A percentile compares a stretch with the other conserved stretches of the same genome.
phyloP scores from a whole-genome alignment of 768 basidiomycete genomes.

The Agaricus blazei region DNA sequence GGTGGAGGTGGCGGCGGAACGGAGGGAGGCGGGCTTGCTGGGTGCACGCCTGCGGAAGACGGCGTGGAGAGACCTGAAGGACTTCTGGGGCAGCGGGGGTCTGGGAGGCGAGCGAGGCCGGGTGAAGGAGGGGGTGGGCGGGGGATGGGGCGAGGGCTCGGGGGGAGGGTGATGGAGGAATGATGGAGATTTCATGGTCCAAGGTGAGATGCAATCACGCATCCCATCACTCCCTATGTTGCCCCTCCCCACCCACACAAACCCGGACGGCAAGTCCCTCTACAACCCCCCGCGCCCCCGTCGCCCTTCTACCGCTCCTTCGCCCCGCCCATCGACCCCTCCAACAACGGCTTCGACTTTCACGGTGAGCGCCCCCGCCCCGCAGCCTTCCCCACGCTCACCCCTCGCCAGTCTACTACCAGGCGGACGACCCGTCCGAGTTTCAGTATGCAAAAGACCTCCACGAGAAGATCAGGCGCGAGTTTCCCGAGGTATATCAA shows the following conservation, averaged over 20 bases:
- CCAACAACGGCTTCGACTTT: constrained; percentile 66
- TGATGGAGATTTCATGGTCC: constrained; percentile 36
- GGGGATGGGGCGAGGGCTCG: constrained; percentile 25
- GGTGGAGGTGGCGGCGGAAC: constrained; percentile 46
- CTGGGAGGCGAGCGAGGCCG: constrained; percentile 31
- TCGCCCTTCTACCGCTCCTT: constrained; percentile 53
- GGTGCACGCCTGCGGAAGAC: constrained; percentile 46
- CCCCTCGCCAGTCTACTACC: constrained; percentile 50
- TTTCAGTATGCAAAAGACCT: constrained; percentile 46
- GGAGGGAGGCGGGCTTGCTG: constrained; percentile 38
- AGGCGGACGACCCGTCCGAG: constrained; percentile 39
- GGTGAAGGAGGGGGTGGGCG: constrained; percentile 43
- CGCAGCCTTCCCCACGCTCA: background rate
- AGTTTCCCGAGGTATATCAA: constrained; percentile 59
- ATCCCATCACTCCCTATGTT: too few species aligned
- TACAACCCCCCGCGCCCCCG: constrained; percentile 39
- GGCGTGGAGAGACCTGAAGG: constrained; percentile 41
- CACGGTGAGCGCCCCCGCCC: constrained; percentile 42
- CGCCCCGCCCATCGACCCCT: constrained; percentile 45
- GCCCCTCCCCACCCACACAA: constrained; percentile 35
- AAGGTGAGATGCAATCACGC: background rate
- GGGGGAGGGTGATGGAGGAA: constrained; percentile 31
- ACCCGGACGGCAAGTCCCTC: constrained; percentile 54
- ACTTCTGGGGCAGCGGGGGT: constrained; percentile 24
- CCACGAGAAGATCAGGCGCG: constrained; percentile 52